Conservation (phyloP, 257 asterid genomes). For the Ehretia macrophylla region DNA sequence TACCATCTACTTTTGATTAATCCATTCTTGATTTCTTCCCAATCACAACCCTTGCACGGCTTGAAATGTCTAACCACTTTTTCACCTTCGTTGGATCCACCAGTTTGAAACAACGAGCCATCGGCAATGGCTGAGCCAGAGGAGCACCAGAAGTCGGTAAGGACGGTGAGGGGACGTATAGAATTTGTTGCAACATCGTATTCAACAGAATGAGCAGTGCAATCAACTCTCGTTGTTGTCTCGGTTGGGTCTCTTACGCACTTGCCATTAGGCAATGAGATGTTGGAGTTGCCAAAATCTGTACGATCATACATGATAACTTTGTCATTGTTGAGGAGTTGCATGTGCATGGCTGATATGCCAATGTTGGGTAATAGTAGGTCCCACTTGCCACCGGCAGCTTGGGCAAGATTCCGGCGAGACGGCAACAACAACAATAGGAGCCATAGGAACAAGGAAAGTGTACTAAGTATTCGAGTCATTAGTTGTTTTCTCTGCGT, state of each 20-base stretch:
- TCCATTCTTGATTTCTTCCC: slow-evolving; percentile 31
- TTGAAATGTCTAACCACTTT: slow-evolving; percentile 24
- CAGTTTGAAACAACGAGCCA: slow-evolving; percentile 48
- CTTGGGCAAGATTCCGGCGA: not conserved
- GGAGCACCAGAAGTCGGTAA: slow-evolving; percentile 64
- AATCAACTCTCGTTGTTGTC: slow-evolving; percentile 19
- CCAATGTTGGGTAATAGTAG: slow-evolving; percentile 27
- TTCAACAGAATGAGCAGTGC: slow-evolving; percentile 66
- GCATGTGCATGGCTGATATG: slow-evolving; percentile 40
- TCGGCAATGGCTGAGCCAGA: slow-evolving; percentile 46
- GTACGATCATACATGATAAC: slow-evolving; percentile 42
- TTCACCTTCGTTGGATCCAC: slow-evolving; percentile 46
- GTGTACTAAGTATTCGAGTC: not conserved
- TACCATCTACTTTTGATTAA: slow-evolving; percentile 22
- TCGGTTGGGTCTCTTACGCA: slow-evolving; percentile 37
- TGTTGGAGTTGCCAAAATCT: slow-evolving; percentile 42
- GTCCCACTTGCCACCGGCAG: slow-evolving; percentile 25
- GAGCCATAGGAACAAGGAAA: not conserved
- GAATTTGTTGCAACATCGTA: slow-evolving; percentile 39
- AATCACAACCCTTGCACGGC: slow-evolving; percentile 42
- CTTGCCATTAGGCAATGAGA: slow-evolving; percentile 34
- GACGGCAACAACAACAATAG: not conserved
- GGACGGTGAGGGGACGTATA: slow-evolving; percentile 53
- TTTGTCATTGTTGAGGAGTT: slow-evolving; percentile 36
- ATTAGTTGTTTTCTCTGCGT: not conserved